A percentile compares a stretch with the other conserved stretches of the same genome.
These are phyloP conservation scores for Xylaria nigripes DNA, from an alignment of 495 filamentous ascomycete genomes.

Conservation along the genomic window DNA sequence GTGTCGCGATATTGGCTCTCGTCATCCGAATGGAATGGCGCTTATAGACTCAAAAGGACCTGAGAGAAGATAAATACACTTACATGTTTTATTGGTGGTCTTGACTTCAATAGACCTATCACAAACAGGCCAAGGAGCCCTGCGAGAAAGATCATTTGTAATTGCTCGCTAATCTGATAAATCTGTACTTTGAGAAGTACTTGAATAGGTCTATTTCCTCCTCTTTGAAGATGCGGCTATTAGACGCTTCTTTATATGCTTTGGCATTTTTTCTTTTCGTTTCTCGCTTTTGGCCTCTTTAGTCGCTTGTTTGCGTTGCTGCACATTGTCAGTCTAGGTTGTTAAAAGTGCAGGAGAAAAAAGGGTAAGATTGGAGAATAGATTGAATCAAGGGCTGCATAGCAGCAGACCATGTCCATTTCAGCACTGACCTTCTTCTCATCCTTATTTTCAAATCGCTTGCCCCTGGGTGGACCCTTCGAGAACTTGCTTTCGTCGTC, in stretches of 20 bases:
- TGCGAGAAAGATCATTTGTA: not conserved
- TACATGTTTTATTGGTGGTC: not conserved
- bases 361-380: not conserved
- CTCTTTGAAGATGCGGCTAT: conserved; percentile 37
- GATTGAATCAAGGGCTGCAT: not conserved
- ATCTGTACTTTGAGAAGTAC: too few species aligned
- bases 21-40: conserved; percentile 24
- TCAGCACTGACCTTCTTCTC: conserved; percentile 55
- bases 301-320: conserved; percentile 77
- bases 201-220: conserved; percentile 14
- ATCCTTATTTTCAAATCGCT: conserved; percentile 85
- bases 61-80: not conserved
- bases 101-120: not conserved
- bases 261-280: conserved; percentile 90
- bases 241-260: conserved; percentile 81
- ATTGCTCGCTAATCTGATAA: not conserved
- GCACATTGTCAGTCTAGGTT: conserved; percentile 15
- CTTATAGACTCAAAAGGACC: not conserved
- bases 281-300: conserved; percentile 93
- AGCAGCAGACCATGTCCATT: not conserved
- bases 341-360: not conserved
- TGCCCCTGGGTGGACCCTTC: conserved; percentile 69
- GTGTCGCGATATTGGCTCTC: conserved; percentile 6
- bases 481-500: conserved; percentile 48
- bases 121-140: not conserved